Percentiles rank a stretch among this genome's conserved stretches.
These are phyloP conservation scores for Amniculicola lignicola DNA, from an alignment of 495 filamentous ascomycete species.

Conservation along the genomic window DNA sequence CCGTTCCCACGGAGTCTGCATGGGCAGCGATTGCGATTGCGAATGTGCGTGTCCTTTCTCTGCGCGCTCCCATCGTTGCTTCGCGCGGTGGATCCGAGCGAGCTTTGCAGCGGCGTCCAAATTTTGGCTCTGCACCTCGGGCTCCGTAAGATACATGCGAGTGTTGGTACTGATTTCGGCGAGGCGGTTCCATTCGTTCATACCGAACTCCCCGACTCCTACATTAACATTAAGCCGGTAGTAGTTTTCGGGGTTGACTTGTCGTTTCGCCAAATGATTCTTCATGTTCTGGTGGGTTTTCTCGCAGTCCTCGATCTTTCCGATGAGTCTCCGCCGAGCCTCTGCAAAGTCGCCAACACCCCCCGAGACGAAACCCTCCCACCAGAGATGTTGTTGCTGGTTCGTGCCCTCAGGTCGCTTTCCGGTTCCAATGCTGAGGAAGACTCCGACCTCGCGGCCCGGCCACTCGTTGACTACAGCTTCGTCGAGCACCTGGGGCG, in stretches of 20 bases:
- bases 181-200: constrained; percentile 96
- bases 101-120: constrained; percentile 74
- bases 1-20: constrained; percentile 32
- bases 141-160: constrained; percentile 71
- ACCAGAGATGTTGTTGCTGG: constrained; percentile 71
- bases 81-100: constrained; percentile 74
- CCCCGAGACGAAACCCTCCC: constrained; percentile 81
- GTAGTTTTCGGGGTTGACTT: constrained; percentile 86
- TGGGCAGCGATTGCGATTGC: constrained; percentile 9
- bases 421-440: constrained; percentile 88
- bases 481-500: constrained; percentile 82
- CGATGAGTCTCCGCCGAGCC: constrained; percentile 73
- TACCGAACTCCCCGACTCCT: constrained; percentile 94
- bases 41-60: constrained; percentile 13
- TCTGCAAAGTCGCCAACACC: constrained; percentile 79
- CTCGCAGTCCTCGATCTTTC: constrained; percentile 94
- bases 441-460: constrained; percentile 81
- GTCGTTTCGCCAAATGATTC: constrained; percentile 70
- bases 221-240: constrained; percentile 97
- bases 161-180: constrained; percentile 92
- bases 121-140: constrained; percentile 68
- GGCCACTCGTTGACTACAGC: constrained; percentile 92
- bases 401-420: constrained; percentile 75
- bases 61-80: constrained; percentile 45
- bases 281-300: constrained; percentile 81